Evolutionary conservation across 23 red algal species (phyloP).

Genomic region (Gracilariopsis chorda): DNA sequence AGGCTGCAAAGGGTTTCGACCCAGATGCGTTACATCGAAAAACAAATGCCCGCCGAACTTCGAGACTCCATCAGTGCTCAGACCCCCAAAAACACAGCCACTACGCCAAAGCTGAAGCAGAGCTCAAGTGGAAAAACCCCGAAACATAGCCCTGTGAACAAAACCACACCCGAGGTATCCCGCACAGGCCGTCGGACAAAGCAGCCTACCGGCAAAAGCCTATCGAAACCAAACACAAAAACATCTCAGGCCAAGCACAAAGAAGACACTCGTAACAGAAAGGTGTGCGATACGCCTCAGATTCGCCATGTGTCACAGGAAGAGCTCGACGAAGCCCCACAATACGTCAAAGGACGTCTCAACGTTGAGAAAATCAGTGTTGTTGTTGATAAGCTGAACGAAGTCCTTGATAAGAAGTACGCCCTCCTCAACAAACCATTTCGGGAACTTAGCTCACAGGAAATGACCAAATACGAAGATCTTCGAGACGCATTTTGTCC

Average conservation of each 20-base stretch:
- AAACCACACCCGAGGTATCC: not conserved
- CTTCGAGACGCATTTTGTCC: conserved; percentile 18
- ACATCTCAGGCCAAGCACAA: not conserved
- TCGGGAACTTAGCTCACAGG: conserved; percentile 12
- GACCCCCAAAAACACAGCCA: not conserved
- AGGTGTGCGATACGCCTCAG: not conserved
- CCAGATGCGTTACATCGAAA: not conserved
- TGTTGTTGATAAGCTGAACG: conserved; percentile 24
- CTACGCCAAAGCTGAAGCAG: not conserved
- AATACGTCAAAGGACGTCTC: conserved; percentile 49
- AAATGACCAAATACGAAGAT: conserved; percentile 30
- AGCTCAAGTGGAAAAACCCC: not conserved
- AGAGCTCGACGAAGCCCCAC: conserved; percentile 43
- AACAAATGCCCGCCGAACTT: conserved; percentile 22
- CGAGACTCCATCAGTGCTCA: not conserved
- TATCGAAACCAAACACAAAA: not conserved
- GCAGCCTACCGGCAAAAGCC: not conserved
- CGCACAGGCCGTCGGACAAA: not conserved
- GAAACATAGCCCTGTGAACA: not conserved
- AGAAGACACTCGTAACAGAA: not conserved
- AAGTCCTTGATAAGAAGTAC: conserved; percentile 25
- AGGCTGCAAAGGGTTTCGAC: not conserved
- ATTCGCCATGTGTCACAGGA: conserved; percentile 33
- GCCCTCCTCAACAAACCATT: not conserved
- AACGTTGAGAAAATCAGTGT: conserved; percentile 23